Evolutionary conservation across 306 rosid species (phyloP).

Genomic region (Psophocarpus tetragonolobus): DNA sequence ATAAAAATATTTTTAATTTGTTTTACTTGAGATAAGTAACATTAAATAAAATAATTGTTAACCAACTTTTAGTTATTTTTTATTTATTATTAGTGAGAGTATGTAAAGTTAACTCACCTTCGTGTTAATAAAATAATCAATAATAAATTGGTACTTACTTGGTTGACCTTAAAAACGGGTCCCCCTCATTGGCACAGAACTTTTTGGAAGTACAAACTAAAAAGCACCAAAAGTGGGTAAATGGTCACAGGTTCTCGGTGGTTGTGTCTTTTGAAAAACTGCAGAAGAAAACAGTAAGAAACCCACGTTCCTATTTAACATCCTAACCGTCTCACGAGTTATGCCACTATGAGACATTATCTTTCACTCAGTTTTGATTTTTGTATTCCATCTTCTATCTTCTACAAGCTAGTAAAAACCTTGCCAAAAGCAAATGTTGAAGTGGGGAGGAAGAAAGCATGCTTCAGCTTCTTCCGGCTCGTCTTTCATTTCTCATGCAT

Average conservation of each 20-base stretch:
- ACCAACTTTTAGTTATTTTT: too few species aligned
- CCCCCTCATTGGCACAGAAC: conserved; percentile 23
- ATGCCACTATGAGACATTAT: conserved; percentile 13
- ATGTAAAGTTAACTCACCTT: too few species aligned
- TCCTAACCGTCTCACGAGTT: conserved; percentile 51
- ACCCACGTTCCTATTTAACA: conserved; percentile 72
- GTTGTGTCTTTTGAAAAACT: conserved; percentile 58
- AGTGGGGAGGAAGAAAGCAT: conserved; percentile 62
- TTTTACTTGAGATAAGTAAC: too few species aligned
- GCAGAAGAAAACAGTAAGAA: conserved; percentile 37
- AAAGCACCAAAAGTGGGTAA: conserved; percentile 58
- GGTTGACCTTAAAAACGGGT: not conserved
- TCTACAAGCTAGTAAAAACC: conserved; percentile 13
- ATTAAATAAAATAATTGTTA: too few species aligned
- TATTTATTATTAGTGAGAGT: too few species aligned
- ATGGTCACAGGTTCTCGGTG: conserved; percentile 76
- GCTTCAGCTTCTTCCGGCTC: conserved; percentile 48
- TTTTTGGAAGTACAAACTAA: conserved; percentile 28
- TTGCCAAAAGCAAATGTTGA: conserved; percentile 43
- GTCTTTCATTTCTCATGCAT: conserved; percentile 57
- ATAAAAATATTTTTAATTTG: too few species aligned
- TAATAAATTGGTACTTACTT: not conserved
- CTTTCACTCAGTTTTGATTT: not conserved
- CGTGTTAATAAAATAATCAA: too few species aligned
- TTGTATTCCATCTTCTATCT: not conserved